A percentile compares a stretch with the other conserved stretches of the same genome.
Evolutionary conservation across 345 rosid species (phyloP).

Genomic region (Turritis glabra): DNA sequence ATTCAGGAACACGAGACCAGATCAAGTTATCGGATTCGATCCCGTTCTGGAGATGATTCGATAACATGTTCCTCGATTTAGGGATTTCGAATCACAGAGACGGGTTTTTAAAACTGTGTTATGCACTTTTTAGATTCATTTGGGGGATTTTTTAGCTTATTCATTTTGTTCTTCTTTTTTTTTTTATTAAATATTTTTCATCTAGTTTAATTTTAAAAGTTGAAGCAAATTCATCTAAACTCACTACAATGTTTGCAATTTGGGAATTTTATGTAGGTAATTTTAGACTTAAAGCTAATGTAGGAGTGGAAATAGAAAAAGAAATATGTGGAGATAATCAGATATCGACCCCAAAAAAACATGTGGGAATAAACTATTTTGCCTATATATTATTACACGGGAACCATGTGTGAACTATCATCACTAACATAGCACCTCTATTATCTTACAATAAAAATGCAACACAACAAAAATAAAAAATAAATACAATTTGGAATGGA

Average conservation of each 20-base stretch:
- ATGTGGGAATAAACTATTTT: neutral
- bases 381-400: too few relatives aligned
- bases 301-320: neutral
- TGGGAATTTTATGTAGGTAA: neutral
- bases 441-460: neutral
- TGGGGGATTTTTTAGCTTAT: neutral
- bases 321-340: too few relatives aligned
- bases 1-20: conserved; percentile 84
- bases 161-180: too few relatives aligned
- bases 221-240: neutral
- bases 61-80: conserved; percentile 48
- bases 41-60: conserved; percentile 81
- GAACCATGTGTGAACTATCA: too few relatives aligned
- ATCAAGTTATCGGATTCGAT: conserved; percentile 64
- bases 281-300: neutral
- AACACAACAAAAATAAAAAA: neutral
- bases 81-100: conserved; percentile 29
- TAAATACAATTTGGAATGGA: conserved; percentile 24
- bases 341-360: too few relatives aligned
- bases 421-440: neutral
- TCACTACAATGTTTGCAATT: neutral
- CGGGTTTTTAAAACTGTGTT: neutral
- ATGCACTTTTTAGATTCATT: conserved; percentile 4
- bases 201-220: neutral
- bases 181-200: too few relatives aligned